phyloP scores from a whole-genome alignment of 2,329 filamentous ascomycete genomes.

The Aureobasidium namibiae region DNA sequence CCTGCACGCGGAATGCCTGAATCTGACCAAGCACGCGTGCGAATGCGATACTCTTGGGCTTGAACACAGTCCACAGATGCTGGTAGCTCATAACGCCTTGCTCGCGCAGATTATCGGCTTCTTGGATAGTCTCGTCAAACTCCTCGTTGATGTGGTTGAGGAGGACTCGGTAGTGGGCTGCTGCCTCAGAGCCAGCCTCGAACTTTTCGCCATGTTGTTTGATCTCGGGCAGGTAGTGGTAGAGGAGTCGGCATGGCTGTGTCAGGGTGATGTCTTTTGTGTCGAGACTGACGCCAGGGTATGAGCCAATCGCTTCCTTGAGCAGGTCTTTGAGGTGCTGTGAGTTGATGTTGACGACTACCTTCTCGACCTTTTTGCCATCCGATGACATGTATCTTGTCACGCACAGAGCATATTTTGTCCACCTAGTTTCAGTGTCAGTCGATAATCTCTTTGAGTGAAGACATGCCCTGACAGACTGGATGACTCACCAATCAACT shows the following conservation, averaged over 20 bases:
- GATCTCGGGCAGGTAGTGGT: conserved; percentile 23
- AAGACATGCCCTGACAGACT: no score
- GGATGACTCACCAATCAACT: conserved; percentile 16
- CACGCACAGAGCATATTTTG: conserved; percentile 19
- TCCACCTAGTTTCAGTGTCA: conserved; percentile 17
- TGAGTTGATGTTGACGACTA: conserved; percentile 23
- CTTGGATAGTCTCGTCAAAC: conserved; percentile 23
- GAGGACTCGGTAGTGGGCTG: conserved; percentile 26
- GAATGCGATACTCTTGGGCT: conserved; percentile 27
- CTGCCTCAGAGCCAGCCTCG: conserved; percentile 22
- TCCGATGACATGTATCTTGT: conserved; percentile 16
- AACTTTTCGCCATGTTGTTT: conserved; percentile 17
- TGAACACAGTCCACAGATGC: conserved; percentile 37
- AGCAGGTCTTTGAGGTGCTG: conserved; percentile 25
- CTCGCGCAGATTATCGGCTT: conserved; percentile 22
- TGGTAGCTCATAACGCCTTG: conserved; percentile 28
- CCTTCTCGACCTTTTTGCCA: conserved; percentile 18
- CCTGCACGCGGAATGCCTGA: conserved; percentile 23
- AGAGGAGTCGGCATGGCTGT: conserved; percentile 22
- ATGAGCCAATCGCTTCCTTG: conserved; percentile 19
- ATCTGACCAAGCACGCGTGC: conserved; percentile 23
- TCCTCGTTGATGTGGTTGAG: conserved; percentile 23
- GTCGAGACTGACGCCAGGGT: conserved; percentile 23
- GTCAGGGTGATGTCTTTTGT: conserved; percentile 24
- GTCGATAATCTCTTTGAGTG: no score